Conservation (phyloP, 1,284 basidiomycete species). For the Malassezia sp. region DNA sequence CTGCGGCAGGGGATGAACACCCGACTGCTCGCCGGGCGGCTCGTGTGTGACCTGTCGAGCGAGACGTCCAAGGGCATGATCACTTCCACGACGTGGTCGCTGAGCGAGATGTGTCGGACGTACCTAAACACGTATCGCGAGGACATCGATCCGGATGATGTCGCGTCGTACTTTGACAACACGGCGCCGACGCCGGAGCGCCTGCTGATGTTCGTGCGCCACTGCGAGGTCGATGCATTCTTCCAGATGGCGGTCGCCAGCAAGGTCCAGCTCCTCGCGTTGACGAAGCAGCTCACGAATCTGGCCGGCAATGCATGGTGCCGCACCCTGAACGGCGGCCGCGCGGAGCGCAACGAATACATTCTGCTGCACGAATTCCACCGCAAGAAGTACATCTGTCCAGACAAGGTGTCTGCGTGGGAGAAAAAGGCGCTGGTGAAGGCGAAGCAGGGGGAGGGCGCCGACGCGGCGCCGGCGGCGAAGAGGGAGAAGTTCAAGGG, state of each 20-base stretch:
- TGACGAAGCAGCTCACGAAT: conserved; percentile 88
- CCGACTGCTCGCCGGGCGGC: conserved; percentile 68
- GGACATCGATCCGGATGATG: conserved; percentile 83
- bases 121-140: conserved; percentile 60
- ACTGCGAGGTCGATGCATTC: conserved; percentile 86
- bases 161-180: conserved; percentile 76
- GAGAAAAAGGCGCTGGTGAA: conserved; percentile 39
- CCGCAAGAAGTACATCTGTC: conserved; percentile 85
- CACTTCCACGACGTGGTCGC: conserved; percentile 77
- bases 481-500: conserved; percentile 90
- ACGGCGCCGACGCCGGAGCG: conserved; percentile 65
- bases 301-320: conserved; percentile 94
- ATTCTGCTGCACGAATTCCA: conserved; percentile 98
- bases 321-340: conserved; percentile 53
- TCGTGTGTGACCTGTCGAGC: conserved; percentile 83
- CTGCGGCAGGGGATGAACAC: conserved; percentile 65
- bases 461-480: conserved; percentile 10
- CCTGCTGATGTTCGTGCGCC: conserved; percentile 74
- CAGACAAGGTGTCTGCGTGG: conserved; percentile 77
- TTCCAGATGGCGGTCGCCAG: conserved; percentile 89
- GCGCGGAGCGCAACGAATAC: conserved; percentile 96
- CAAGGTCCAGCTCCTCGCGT: conserved; percentile 74
- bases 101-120: conserved; percentile 72
- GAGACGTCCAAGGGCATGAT: conserved; percentile 76
- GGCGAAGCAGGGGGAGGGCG: conserved; percentile 13